Conservation (phyloP, 495 filamentous ascomycete species). For the Coniosporium apollinis region DNA sequence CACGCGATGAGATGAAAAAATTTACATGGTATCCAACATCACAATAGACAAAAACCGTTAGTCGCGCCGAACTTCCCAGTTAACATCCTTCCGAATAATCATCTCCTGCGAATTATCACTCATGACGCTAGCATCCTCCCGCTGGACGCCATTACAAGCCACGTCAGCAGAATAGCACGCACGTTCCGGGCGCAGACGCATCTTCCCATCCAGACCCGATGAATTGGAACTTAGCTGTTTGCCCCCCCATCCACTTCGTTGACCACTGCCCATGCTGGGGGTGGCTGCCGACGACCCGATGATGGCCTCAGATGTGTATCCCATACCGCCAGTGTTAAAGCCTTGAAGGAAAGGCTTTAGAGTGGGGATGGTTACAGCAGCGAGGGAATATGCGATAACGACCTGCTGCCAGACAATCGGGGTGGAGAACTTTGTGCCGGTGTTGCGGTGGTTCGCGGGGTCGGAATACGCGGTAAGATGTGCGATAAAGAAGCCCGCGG, state of each 20-base stretch:
- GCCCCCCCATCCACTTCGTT: not conserved
- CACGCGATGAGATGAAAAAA: no score
- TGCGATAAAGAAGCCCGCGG: not conserved
- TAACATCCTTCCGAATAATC: not conserved
- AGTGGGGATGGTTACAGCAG: not conserved
- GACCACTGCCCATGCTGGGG: not conserved
- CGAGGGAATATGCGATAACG: not conserved
- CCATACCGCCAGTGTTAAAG: not conserved
- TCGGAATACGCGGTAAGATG: not conserved
- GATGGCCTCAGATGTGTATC: not conserved
- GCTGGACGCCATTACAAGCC: not conserved
- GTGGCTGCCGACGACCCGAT: not conserved
- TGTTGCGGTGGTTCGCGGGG: not conserved
- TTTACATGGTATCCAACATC: no score
- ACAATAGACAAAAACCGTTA: no score
- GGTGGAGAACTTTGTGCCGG: not conserved
- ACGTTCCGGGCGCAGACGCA: not conserved
- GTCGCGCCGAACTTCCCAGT: not conserved
- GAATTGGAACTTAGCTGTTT: not conserved
- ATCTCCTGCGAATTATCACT: not conserved
- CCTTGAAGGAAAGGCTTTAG: not conserved
- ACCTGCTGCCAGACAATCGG: conserved; percentile 1
- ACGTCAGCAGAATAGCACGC: not conserved
- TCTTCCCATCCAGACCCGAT: not conserved
- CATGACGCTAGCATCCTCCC: not conserved